Conservation (phyloP, 179 eudicot species). For the Gypsophila paniculata region DNA sequence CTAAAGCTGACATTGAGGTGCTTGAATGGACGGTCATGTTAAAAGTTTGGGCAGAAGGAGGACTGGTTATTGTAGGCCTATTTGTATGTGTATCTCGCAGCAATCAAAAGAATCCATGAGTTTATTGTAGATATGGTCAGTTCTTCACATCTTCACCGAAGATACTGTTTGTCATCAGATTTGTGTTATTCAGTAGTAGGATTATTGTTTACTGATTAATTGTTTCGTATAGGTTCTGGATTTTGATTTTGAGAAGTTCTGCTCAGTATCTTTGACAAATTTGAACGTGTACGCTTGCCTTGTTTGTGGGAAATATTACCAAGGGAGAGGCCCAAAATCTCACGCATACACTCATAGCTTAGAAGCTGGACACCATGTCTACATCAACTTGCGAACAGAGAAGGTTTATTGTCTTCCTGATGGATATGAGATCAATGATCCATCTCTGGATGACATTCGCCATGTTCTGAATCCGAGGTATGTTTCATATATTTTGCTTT, state of each 20-base stretch:
- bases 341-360: constrained; percentile 93
- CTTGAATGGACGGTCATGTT: background rate
- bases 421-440: constrained; percentile 87
- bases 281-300: constrained; percentile 91
- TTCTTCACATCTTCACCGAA: background rate
- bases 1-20: no score
- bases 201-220: background rate
- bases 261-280: constrained; percentile 75
- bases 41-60: background rate
- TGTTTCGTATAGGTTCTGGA: constrained; percentile 67
- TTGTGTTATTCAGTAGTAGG: no score
- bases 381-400: constrained; percentile 78
- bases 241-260: constrained; percentile 93
- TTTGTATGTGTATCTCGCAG: background rate
- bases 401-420: constrained; percentile 96
- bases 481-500: constrained; percentile 15
- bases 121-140: background rate
- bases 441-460: constrained; percentile 86
- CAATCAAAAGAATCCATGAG: background rate
- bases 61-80: background rate
- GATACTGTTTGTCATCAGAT: background rate
- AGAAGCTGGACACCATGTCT: constrained; percentile 95
- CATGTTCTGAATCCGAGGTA: constrained; percentile 89
- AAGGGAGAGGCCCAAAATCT: constrained; percentile 87
- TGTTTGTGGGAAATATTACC: constrained; percentile 92